Percentiles rank a stretch among this genome's conserved stretches.
Conservation (phyloP, 495 filamentous ascomycete genomes). For the Xylaria nigripes region DNA sequence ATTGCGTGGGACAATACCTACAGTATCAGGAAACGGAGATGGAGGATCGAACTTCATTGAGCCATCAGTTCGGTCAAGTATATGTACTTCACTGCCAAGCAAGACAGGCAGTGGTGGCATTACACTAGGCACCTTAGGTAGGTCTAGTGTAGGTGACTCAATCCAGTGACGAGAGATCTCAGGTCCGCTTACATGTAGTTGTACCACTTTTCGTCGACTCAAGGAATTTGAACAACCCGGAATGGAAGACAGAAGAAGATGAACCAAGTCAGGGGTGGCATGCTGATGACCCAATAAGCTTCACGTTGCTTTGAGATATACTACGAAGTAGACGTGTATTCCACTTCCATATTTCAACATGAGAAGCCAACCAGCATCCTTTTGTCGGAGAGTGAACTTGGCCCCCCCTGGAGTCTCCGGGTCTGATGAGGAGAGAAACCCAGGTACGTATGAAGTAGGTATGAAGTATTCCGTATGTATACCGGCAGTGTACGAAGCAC, state of each 20-base stretch:
- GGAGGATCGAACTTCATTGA: slow-evolving; percentile 1
- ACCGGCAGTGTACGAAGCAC: too few relatives aligned
- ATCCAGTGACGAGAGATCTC: neutral
- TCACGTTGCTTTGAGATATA: too few relatives aligned
- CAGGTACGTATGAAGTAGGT: too few relatives aligned
- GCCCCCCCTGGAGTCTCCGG: too few relatives aligned
- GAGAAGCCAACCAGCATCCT: too few relatives aligned
- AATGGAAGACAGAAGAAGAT: neutral
- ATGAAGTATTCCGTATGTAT: too few relatives aligned
- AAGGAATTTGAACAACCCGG: neutral
- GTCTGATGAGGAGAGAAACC: too few relatives aligned
- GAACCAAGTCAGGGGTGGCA: too few relatives aligned
- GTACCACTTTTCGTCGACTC: neutral
- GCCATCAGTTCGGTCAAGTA: slow-evolving; percentile 1
- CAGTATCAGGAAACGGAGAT: neutral
- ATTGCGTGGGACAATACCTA: slow-evolving; percentile 5
- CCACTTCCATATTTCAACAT: too few relatives aligned
- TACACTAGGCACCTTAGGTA: neutral
- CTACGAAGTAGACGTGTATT: too few relatives aligned
- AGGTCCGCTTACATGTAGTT: neutral
- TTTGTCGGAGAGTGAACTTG: too few relatives aligned
- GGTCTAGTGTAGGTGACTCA: neutral
- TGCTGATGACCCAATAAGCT: too few relatives aligned
- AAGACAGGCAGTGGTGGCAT: neutral
- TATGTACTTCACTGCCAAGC: neutral